Base-by-base conservation (phyloP, 2,329 filamentous ascomycete genomes). In the Bipolaris victoriae region DNA sequence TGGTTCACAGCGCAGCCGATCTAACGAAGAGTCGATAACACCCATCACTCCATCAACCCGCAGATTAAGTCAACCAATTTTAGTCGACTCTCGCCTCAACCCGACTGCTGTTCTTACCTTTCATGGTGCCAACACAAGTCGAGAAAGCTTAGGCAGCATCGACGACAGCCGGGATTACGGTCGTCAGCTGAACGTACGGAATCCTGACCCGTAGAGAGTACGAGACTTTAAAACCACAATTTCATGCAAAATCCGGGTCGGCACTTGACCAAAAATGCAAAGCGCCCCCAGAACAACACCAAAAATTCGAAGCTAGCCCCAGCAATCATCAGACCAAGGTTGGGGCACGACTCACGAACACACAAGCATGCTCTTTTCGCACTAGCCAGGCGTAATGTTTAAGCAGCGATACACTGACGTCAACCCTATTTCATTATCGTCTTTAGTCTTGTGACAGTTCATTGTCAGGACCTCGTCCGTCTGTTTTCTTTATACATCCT, bases 1-100 rank as follows among this genome's bases (percentile, higher is more conserved):
- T 45, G 65, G 63, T 46, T 66, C 71, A 7, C 66, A 64, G 41
- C 72, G 69, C 39, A 71, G 72, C 43, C 63, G 64, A 15, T 56
- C 68, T 7, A 71, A 75, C 22, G 64, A 63, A 20, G 73, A 76
- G 7, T 74, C 74, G 0, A 69, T 71, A 24, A 77, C 70, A 31
- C 76, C 76, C 1, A 63, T 66, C 1, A 73, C 73, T 9, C 68
- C 68, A 7, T 74, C 71, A 44, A 70, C 72, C 50, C 67, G 74
- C 48, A 64, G 80, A 41, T 73, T 75, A 52, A 82, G 79, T 57
- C 73, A 77, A 52, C 79, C 79, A 2, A 66, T 80, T 55, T 73
- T 82, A 31, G 79, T 80, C 58, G 81, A 83, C 55, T 80, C 81
- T 57, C 73, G 81, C 22, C 72, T 83, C 22, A 82, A 83, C 55